Evolutionary conservation across 441 rosid species (phyloP), one percentile per base, ranked within the genome.

Genomic region (Adansonia gregorii): DNA sequence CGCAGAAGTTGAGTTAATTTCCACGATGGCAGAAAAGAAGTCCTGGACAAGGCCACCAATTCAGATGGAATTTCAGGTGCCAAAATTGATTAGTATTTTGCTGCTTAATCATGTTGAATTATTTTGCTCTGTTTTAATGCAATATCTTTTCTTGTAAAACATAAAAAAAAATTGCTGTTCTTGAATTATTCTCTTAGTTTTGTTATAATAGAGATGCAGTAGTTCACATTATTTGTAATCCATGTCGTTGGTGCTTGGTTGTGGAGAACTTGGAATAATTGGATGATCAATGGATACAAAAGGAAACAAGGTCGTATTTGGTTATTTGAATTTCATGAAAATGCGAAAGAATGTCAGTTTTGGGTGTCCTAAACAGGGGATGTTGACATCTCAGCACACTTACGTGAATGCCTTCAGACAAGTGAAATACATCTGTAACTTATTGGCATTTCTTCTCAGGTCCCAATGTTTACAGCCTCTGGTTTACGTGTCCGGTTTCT

Each of bases 31-130:
- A 43, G 99, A 96, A 73, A 96, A 96, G 91, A 94, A 94, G 84
- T 91, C 99, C 71, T 92, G 93, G 93, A 96, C 98, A 60, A 90
- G 93, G 78, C 98, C 99, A 60, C 99, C 99, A 15, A 96, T 96
- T 78, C 98, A 96, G 86, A 96, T 96, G 99, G 99, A 96, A 78
- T 96, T 96, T 81, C 99, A 94, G 97, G 98, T 94, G 75, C 76
- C 17, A 3, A 51, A 65, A 69, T 81, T 65, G 51, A 73, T 80
- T 79, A 72, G 46, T 78, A 31, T 52, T 19, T 69, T 73, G 15
- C 72, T 72, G 41, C 2, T 45, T 46, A 19, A 45, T 60, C 22
- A 22, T 31, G 14, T 72, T 55, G 67, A 35, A 65, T 75, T n/a
- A 22, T 72, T 48, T 9, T 74, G 35, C 56, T 45, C n/a, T 52